These are phyloP conservation scores for Gossypium turneri DNA, from an alignment of 345 rosid species.

Conservation along the genomic window DNA sequence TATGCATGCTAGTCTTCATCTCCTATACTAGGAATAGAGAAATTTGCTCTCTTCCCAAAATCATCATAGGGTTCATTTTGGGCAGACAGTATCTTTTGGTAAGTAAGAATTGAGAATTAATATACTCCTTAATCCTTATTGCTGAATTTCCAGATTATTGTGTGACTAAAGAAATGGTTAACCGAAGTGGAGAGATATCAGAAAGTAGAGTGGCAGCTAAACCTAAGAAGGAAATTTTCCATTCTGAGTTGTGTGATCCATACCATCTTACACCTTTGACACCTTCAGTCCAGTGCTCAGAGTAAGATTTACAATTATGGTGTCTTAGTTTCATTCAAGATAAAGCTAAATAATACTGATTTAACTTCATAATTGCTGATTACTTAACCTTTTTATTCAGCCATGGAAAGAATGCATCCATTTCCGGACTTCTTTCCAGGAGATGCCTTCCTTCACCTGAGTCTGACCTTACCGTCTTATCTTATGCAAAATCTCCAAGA, in stretches of 20 bases:
- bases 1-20: background rate
- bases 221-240: constrained; percentile 22
- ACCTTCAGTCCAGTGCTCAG: constrained; percentile 42
- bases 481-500: constrained; percentile 23
- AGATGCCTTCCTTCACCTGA: constrained; percentile 32
- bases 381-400: constrained; percentile 19
- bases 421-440: constrained; percentile 25
- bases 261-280: constrained; percentile 38
- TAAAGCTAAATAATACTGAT: background rate
- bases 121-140: constrained; percentile 17
- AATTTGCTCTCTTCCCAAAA: background rate
- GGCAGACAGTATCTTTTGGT: background rate
- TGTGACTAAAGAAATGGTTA: constrained; percentile 27
- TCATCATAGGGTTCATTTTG: constrained; percentile 3
- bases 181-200: constrained; percentile 24
- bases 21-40: constrained; percentile 2
- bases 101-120: background rate
- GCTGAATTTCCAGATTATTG: constrained; percentile 32
- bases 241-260: constrained; percentile 26
- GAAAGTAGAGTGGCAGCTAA: constrained; percentile 24
- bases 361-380: constrained; percentile 5
- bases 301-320: constrained; percentile 28
- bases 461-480: constrained; percentile 29
- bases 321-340: constrained; percentile 6
- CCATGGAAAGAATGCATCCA: constrained; percentile 38